Percentiles rank a stretch among this genome's conserved stretches.
These are phyloP conservation scores for Phallus indusiatus DNA, from an alignment of 768 basidiomycete species.

Conservation along the genomic window DNA sequence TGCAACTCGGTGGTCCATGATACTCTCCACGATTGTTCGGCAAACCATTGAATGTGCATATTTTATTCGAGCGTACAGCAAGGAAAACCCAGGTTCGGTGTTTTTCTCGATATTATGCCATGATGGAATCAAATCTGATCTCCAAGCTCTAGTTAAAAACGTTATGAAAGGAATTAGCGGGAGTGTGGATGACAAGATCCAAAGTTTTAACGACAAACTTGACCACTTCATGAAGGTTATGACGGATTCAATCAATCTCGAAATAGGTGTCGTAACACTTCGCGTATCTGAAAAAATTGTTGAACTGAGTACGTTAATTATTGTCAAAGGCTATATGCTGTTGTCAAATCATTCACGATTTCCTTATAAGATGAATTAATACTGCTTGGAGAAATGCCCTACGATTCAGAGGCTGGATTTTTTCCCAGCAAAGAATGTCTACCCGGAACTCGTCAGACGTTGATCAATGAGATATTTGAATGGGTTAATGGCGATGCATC, in stretches of 20 bases:
- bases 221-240: background rate
- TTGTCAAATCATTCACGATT: background rate
- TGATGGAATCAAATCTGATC: background rate
- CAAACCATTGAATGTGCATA: slow-evolving; percentile 23
- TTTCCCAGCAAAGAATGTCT: background rate
- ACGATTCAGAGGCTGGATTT: background rate
- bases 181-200: background rate
- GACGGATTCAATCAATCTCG: background rate
- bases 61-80: slow-evolving; percentile 21
- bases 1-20: no score
- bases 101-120: background rate
- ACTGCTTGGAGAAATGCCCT: background rate
- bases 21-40: slow-evolving; percentile 4
- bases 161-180: background rate
- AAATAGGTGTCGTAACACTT: background rate
- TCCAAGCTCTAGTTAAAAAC: background rate
- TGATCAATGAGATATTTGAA: slow-evolving; percentile 15
- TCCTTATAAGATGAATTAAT: background rate
- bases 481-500: slow-evolving; percentile 9
- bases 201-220: background rate
- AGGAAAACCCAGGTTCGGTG: slow-evolving; percentile 5
- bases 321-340: no score
- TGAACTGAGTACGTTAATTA: background rate
- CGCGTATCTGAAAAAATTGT: background rate
- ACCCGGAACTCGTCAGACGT: slow-evolving; percentile 14